These are phyloP conservation scores for Penicillium daleae DNA, from an alignment of 495 filamentous ascomycete species.

Conservation along the genomic window DNA sequence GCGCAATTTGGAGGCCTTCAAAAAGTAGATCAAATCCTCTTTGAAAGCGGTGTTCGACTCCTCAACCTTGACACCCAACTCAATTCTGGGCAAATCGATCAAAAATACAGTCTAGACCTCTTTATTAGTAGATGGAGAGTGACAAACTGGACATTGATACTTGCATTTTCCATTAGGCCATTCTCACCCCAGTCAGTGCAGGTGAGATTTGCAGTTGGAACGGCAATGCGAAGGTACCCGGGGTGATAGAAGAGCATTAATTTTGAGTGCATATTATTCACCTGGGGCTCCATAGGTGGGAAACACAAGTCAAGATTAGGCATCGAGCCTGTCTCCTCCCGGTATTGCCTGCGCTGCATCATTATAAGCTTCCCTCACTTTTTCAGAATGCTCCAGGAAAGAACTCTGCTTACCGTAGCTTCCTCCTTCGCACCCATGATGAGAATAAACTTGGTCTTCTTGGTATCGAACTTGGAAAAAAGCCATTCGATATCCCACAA, in stretches of 20 bases:
- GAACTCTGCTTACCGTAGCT: conserved; percentile 43
- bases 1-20: conserved; percentile 68
- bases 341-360: conserved; percentile 3
- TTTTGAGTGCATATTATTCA: conserved; percentile 85
- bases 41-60: conserved; percentile 53
- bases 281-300: conserved; percentile 69
- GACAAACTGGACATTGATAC: background rate
- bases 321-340: conserved; percentile 55
- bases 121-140: conserved; percentile 5
- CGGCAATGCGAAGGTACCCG: conserved; percentile 68
- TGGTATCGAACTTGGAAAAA: conserved; percentile 59
- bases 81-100: conserved; percentile 75
- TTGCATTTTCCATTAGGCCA: conserved; percentile 76
- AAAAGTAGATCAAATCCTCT: conserved; percentile 70
- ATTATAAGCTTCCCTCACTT: background rate
- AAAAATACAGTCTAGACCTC: conserved; percentile 68
- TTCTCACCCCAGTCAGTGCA: conserved; percentile 84
- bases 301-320: conserved; percentile 72
- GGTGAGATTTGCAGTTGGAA: conserved; percentile 83
- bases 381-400: background rate
- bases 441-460: conserved; percentile 61
- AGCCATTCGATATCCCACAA: conserved; percentile 83
- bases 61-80: conserved; percentile 20
- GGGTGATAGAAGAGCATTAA: conserved; percentile 79
- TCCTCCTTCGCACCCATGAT: conserved; percentile 71